These are phyloP conservation scores for Suillus placidus DNA, from an alignment of 768 basidiomycete genomes.

Conservation along the genomic window DNA sequence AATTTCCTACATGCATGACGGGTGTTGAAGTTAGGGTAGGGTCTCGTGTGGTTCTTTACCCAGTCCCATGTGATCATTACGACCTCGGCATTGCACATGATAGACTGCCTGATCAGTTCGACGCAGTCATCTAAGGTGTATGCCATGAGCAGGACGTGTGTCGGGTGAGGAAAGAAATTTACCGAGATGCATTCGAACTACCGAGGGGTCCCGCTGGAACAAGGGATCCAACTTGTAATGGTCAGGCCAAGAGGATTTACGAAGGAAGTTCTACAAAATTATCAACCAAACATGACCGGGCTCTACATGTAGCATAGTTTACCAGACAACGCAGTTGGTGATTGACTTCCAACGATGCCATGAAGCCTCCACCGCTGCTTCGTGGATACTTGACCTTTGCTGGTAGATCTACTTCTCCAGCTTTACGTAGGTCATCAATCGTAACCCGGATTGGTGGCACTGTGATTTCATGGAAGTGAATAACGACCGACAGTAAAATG, in stretches of 20 bases:
- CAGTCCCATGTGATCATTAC: constrained; percentile 9
- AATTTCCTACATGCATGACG: constrained; percentile 7
- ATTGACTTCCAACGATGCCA: constrained; percentile 14
- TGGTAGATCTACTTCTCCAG: constrained; percentile 8
- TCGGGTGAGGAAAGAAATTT: background rate
- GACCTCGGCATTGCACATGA: background rate
- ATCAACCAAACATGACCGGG: background rate
- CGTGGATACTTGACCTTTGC: constrained; percentile 13
- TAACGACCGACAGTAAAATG: background rate
- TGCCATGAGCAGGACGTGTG: background rate
- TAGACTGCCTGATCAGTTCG: constrained; percentile 13
- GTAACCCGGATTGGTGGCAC: constrained; percentile 12
- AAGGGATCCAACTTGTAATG: constrained; percentile 11
- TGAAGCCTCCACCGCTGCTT: constrained; percentile 16
- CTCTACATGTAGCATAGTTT: background rate
- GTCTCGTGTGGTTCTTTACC: background rate
- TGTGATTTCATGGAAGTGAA: background rate
- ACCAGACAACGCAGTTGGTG: constrained; percentile 18
- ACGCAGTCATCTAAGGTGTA: constrained; percentile 11
- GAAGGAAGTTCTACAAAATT: constrained; percentile 13
- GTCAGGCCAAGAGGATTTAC: constrained; percentile 14
- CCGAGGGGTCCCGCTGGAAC: constrained; percentile 10
- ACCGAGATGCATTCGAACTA: constrained; percentile 13
- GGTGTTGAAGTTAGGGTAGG: constrained; percentile 8
- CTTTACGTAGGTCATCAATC: constrained; percentile 9